Percentiles rank a stretch among this genome's conserved stretches.
Conservation (phyloP, 164 flowering plant genomes). For the Kingdonia uniflora region DNA sequence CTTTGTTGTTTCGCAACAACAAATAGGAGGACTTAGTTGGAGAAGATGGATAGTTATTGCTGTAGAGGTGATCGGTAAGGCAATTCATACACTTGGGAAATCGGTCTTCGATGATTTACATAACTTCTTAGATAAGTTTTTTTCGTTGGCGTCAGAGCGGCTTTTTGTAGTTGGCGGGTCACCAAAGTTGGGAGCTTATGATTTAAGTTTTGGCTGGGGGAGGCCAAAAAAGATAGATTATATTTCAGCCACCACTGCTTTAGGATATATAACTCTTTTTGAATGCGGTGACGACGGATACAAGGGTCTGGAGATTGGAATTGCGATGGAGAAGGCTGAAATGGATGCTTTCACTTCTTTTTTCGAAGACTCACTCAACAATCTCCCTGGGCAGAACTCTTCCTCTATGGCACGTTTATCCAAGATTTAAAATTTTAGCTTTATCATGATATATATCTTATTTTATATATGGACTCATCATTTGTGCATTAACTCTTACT, state of each 20-base stretch:
- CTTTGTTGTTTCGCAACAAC: background rate
- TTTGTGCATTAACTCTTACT: no score
- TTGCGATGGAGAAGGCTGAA: slow-evolving; percentile 10
- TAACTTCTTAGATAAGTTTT: no score
- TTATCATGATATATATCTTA: no score
- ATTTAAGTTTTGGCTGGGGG: slow-evolving; percentile 39
- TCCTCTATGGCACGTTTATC: no score
- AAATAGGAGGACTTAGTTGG: slow-evolving; percentile 7
- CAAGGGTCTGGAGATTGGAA: slow-evolving; percentile 28
- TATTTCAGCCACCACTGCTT: slow-evolving; percentile 17
- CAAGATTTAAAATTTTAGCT: no score
- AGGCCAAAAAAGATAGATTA: slow-evolving; percentile 26
- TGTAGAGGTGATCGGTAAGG: slow-evolving; percentile 1
- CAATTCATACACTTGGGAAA: slow-evolving; percentile 6
- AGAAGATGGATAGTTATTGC: slow-evolving; percentile 1
- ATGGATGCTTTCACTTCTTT: slow-evolving; percentile 23
- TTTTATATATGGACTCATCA: no score
- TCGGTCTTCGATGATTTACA: background rate
- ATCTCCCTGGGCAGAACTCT: no score
- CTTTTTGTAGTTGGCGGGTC: slow-evolving; percentile 26
- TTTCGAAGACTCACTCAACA: slow-evolving; percentile 10
- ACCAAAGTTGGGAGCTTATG: slow-evolving; percentile 26
- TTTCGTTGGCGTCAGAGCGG: background rate
- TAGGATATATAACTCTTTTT: slow-evolving; percentile 13
- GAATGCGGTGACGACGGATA: slow-evolving; percentile 20